Conservation (phyloP, 495 filamentous ascomycete species). For the Penicillium roqueforti region DNA sequence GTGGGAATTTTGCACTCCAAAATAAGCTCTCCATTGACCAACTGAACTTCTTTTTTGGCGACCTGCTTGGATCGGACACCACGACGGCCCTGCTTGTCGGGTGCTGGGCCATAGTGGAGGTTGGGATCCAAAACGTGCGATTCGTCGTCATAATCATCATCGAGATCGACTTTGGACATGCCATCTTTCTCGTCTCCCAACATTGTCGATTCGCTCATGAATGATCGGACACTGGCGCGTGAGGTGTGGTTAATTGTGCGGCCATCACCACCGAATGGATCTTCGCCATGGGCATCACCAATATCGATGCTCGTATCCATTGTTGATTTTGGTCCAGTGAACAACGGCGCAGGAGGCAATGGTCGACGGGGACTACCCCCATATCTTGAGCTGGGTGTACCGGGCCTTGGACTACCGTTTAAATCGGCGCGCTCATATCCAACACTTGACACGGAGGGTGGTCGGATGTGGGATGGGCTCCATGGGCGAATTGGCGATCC, state of each 20-base stretch:
- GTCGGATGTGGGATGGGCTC: slow-evolving; percentile 62
- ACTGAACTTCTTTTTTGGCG: slow-evolving; percentile 86
- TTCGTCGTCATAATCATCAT: slow-evolving; percentile 43
- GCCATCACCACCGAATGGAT: slow-evolving; percentile 68
- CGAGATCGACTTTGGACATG: slow-evolving; percentile 40
- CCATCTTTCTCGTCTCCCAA: slow-evolving; percentile 53
- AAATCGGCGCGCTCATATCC: slow-evolving; percentile 82
- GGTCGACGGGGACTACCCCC: slow-evolving; percentile 79
- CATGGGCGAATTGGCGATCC: slow-evolving; percentile 64
- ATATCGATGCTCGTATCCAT: slow-evolving; percentile 47
- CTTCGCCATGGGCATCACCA: slow-evolving; percentile 61
- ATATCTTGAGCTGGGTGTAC: slow-evolving; percentile 83
- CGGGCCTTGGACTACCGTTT: slow-evolving; percentile 85
- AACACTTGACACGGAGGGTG: slow-evolving; percentile 48
- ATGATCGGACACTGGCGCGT: slow-evolving; percentile 52
- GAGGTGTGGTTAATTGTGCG: slow-evolving; percentile 42
- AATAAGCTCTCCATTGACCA: slow-evolving; percentile 96
- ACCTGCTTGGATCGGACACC: slow-evolving; percentile 82
- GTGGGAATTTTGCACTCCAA: slow-evolving; percentile 99
- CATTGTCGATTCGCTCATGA: slow-evolving; percentile 61
- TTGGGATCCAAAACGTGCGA: slow-evolving; percentile 39
- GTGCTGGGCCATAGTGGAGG: slow-evolving; percentile 80
- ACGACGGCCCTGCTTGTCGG: slow-evolving; percentile 77
- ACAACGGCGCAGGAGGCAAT: slow-evolving; percentile 90
- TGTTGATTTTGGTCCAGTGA: slow-evolving; percentile 47